Evolutionary conservation across 1,284 basidiomycete species (phyloP), one percentile per base, ranked within the genome.

Genomic region (Pseudozyma thailandica): DNA sequence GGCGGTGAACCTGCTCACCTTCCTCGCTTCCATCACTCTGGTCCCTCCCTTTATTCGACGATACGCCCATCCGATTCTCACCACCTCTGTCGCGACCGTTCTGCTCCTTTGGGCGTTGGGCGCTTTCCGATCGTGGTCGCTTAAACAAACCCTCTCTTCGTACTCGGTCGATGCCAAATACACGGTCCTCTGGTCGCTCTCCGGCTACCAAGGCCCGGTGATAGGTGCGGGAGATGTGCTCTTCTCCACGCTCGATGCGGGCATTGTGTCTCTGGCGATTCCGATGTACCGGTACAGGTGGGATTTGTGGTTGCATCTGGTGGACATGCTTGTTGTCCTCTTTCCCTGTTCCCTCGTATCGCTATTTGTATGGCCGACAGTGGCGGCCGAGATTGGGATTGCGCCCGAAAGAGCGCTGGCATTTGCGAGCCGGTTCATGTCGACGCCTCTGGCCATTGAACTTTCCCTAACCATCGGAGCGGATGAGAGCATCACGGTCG

Each of bases 171-270:
- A 70, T 28, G 74, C 74, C 5, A 75, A 74, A 39, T 79, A 78
- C 41, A 60, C 65, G 3, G 55, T 68, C 0, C 61, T 79, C 4
- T 77, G 74, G 74, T 27, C 42, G 1, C 41, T 59, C 0, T n/a
- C 25, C 6, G 74, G 65, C 15, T 79, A 79, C 57, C 46, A 6
- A 1, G 78, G 78, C 3, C 72, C 75, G 1, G 69, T 79, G 16
- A 74, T 77, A 13, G 78, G 78, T 1, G 76, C 78, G 0, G 78
- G 74, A 12, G 78, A 79, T 51, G 54, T 79, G 16, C 44, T 79
- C 2, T 70, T 74, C 35, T 71, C 64, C 2, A 73, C 72, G 3
- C 62, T 79, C 1, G 78, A 79, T 54, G 78, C 76, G 12, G 78
- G 76, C 0, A 77, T 79, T 30, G 76, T 79, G 1, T 61, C 72